Evolutionary conservation across 805 yeast genomes (phyloP).

Genomic region (Dipodascopsis uninucleata): DNA sequence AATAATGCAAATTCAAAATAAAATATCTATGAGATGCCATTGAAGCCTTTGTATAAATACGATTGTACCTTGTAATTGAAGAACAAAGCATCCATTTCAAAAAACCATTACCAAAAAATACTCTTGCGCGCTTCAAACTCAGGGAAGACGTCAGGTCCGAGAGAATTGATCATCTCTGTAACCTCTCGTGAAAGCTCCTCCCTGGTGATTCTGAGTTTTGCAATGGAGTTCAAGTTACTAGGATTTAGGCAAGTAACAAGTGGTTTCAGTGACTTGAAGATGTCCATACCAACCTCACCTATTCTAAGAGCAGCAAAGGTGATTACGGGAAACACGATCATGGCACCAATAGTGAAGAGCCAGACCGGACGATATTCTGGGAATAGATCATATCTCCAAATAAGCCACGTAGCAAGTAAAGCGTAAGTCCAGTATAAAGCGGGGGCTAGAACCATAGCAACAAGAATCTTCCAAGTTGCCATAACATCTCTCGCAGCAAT

Average conservation of each 20-base stretch:
- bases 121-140: conserved; percentile 55
- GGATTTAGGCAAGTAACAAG: conserved; percentile 51
- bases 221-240: conserved; percentile 39
- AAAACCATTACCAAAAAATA: background rate
- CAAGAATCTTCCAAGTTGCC: conserved; percentile 95
- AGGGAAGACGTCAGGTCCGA: conserved; percentile 82
- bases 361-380: conserved; percentile 28
- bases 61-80: too few relatives aligned
- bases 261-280: conserved; percentile 78
- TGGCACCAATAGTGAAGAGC: conserved; percentile 48
- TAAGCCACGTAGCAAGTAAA: conserved; percentile 38
- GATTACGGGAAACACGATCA: conserved; percentile 61
- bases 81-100: background rate
- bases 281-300: conserved; percentile 92
- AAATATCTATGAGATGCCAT: too few relatives aligned
- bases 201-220: conserved; percentile 58
- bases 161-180: conserved; percentile 70
- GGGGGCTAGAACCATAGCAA: conserved; percentile 87
- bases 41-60: too few relatives aligned
- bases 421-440: conserved; percentile 79
- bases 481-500: conserved; percentile 89
- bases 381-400: conserved; percentile 35
- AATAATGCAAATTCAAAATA: too few relatives aligned
- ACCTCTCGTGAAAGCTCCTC: conserved; percentile 63
- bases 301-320: conserved; percentile 87